Evolutionary conservation across 2,329 filamentous ascomycete genomes (phyloP).

Genomic region (Clonostachys rosea): DNA sequence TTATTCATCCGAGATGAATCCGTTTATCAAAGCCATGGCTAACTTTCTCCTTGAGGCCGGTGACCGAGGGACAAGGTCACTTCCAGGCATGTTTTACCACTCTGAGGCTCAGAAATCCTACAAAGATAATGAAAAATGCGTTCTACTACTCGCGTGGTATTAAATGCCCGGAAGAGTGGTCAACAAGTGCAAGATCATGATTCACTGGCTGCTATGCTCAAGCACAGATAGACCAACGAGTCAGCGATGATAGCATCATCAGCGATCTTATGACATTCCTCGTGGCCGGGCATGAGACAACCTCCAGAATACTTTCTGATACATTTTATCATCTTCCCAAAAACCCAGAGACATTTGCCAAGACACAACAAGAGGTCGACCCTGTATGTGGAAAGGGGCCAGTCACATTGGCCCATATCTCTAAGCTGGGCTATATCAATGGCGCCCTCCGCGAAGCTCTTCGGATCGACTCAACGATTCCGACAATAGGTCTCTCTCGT

Average conservation of each 20-base stretch:
- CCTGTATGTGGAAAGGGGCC: slow-evolving; percentile 52
- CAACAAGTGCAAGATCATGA: slow-evolving; percentile 52
- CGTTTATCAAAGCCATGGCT: slow-evolving; percentile 1
- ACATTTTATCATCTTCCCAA: slow-evolving; percentile 61
- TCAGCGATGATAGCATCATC: slow-evolving; percentile 58
- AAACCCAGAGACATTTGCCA: slow-evolving; percentile 49
- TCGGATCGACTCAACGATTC: neutral
- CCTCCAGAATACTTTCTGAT: slow-evolving; percentile 62
- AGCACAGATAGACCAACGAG: slow-evolving; percentile 58
- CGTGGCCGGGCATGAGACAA: slow-evolving; percentile 69
- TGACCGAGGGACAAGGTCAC: neutral
- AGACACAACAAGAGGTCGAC: slow-evolving; percentile 64
- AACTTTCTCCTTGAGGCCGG: neutral
- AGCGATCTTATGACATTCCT: slow-evolving; percentile 72
- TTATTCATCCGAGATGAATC: slow-evolving; percentile 35
- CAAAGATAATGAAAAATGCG: slow-evolving; percentile 49
- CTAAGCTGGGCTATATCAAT: slow-evolving; percentile 60
- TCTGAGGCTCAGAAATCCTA: slow-evolving; percentile 47
- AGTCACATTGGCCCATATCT: slow-evolving; percentile 56
- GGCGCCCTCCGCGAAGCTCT: slow-evolving; percentile 27
- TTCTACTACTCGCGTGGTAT: slow-evolving; percentile 49
- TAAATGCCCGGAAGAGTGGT: slow-evolving; percentile 38
- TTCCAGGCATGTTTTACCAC: slow-evolving; percentile 23
- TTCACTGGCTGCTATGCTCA: slow-evolving; percentile 65
- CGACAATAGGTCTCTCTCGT: slow-evolving; percentile 10